phyloP scores from a whole-genome alignment of 768 basidiomycete species.

The Galerina sulciceps region DNA sequence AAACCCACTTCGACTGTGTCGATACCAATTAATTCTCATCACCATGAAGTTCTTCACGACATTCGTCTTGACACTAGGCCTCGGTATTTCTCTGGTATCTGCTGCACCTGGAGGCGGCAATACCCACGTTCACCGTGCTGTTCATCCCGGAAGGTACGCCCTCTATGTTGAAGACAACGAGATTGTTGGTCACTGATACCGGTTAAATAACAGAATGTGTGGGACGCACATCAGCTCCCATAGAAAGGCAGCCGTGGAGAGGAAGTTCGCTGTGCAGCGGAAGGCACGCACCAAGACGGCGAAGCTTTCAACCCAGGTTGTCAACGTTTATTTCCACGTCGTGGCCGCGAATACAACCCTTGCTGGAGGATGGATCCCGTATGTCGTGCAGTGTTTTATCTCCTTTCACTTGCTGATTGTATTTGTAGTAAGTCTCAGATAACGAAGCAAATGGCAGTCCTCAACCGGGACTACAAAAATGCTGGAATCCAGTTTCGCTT shows the following conservation, averaged over 20 bases:
- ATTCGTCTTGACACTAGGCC: too few relatives aligned
- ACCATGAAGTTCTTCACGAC: too few relatives aligned
- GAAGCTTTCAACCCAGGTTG: slow-evolving; percentile 4
- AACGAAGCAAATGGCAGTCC: slow-evolving; percentile 36
- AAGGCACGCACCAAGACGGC: background rate
- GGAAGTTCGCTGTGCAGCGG: background rate
- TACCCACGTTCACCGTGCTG: too few relatives aligned
- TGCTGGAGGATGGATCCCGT: slow-evolving; percentile 37
- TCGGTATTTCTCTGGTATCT: too few relatives aligned
- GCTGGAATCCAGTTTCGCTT: slow-evolving; percentile 41
- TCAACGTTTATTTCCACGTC: slow-evolving; percentile 40
- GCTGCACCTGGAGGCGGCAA: too few relatives aligned
- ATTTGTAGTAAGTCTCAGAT: slow-evolving; percentile 32
- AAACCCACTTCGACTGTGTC: too few relatives aligned
- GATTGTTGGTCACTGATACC: too few relatives aligned
- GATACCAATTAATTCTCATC: too few relatives aligned
- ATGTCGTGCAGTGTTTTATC: slow-evolving; percentile 10
- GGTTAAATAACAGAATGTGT: background rate
- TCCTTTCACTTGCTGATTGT: background rate
- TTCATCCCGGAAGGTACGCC: too few relatives aligned
- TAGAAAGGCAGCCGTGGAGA: background rate
- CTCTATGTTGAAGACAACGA: too few relatives aligned
- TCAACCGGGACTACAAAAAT: slow-evolving; percentile 41
- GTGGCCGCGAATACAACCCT: slow-evolving; percentile 34
- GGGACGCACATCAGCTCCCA: background rate